Evolutionary conservation across 176 grass and related monocot genomes (phyloP).

Genomic region (Poa pratensis): DNA sequence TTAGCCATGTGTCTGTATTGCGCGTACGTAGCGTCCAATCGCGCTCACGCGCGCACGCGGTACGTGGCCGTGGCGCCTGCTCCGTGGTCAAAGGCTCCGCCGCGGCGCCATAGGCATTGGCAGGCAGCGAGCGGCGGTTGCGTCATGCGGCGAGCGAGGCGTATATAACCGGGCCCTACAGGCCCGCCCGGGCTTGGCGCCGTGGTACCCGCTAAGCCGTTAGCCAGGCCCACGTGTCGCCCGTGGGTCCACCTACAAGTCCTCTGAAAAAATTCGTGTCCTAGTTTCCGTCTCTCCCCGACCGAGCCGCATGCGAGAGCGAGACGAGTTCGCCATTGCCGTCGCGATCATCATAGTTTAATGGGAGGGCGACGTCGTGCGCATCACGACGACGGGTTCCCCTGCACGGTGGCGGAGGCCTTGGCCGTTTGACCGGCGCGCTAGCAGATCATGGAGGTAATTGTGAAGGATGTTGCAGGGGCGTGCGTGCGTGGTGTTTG

Average conservation of each 20-base stretch:
- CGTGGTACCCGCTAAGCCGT: constrained; percentile 7
- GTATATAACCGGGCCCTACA: constrained; percentile 1
- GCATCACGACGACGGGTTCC: background rate
- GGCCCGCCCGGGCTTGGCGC: background rate
- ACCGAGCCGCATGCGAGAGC: background rate
- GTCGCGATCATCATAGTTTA: background rate
- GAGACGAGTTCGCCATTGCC: background rate
- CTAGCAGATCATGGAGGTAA: constrained; percentile 45
- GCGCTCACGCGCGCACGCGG: background rate
- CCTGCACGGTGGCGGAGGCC: background rate
- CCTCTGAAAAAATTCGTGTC: background rate
- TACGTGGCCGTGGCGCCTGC: background rate
- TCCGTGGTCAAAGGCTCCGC: constrained; percentile 32
- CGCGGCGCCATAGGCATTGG: background rate
- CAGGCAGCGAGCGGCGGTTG: background rate
- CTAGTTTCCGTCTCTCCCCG: background rate
- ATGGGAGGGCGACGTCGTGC: constrained; percentile 23
- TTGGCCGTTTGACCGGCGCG: constrained; percentile 13
- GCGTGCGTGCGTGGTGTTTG: constrained; percentile 7
- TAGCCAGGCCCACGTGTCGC: background rate
- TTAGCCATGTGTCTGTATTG: too few species aligned
- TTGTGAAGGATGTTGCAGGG: background rate
- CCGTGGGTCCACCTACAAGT: background rate
- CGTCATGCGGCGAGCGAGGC: background rate
- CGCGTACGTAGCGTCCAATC: background rate